A percentile compares a stretch with the other conserved stretches of the same genome.
These are phyloP conservation scores for Eimeria brunetti DNA, from an alignment of 169 alveolate species.

Conservation along the genomic window DNA sequence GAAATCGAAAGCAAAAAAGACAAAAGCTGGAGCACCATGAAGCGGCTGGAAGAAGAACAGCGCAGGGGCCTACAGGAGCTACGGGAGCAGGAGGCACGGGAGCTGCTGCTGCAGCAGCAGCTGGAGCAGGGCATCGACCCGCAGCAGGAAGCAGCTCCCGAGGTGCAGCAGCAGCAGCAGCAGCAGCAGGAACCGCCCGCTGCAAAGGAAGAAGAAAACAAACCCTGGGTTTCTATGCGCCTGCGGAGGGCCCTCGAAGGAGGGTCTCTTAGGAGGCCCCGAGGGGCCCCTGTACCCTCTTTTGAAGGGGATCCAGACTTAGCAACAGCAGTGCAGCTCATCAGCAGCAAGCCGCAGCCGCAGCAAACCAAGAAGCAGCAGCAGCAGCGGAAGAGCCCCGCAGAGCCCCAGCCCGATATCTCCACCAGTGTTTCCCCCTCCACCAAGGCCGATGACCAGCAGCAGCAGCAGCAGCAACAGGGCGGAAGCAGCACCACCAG, in stretches of 20 bases:
- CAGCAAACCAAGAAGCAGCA: conserved; percentile 34
- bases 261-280: conserved; percentile 22
- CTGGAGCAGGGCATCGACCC: neutral
- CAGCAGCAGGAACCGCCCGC: neutral
- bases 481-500: neutral
- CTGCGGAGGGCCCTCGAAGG: conserved; percentile 16
- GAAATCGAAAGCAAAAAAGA: conserved; percentile 55
- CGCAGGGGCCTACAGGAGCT: conserved; percentile 55
- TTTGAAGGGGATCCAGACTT: conserved; percentile 52
- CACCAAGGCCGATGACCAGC: conserved; percentile 37
- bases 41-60: conserved; percentile 55
- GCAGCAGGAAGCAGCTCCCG: conserved; percentile 9
- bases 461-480: conserved; percentile 45
- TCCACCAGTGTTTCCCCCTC: conserved; percentile 18
- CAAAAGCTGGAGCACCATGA: conserved; percentile 70
- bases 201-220: conserved; percentile 8
- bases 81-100: conserved; percentile 68
- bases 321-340: conserved; percentile 63
- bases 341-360: conserved; percentile 50
- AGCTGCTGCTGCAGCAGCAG: conserved; percentile 65
- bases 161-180: neutral
- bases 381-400: conserved; percentile 57
- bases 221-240: conserved; percentile 31
- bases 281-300: conserved; percentile 50
- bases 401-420: neutral